These are phyloP conservation scores for Micractinium sp. DNA, from an alignment of 139 green algal species.

Conservation along the genomic window DNA sequence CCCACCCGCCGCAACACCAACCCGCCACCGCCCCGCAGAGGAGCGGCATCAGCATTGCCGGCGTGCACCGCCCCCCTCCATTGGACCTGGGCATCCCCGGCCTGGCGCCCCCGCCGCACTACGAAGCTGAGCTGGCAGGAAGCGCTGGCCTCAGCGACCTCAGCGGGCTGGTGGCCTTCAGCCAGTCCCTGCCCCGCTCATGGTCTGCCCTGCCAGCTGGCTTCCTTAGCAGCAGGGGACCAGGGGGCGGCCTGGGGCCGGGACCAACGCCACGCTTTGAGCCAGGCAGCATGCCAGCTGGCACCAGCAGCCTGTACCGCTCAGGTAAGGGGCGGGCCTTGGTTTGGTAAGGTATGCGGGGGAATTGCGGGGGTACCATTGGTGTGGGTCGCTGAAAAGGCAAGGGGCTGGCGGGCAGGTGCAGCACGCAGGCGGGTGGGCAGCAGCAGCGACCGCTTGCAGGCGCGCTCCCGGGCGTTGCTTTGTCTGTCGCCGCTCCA, in stretches of 20 bases:
- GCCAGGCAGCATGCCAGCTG: neutral
- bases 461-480: no score
- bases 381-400: neutral
- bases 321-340: no score
- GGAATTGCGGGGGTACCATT: neutral
- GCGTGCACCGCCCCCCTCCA: neutral
- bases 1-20: neutral
- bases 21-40: neutral
- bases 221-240: neutral
- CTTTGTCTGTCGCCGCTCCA: neutral
- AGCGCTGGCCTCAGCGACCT: neutral
- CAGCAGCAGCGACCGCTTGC: no score
- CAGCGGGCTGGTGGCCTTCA: neutral
- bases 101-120: neutral
- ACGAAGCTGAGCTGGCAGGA: neutral
- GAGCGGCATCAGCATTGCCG: conserved; percentile 20
- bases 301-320: neutral
- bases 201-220: neutral
- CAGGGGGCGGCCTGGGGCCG: neutral
- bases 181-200: neutral
- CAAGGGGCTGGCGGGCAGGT: no score
- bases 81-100: conserved; percentile 14
- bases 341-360: neutral
- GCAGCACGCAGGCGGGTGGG: no score
- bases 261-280: neutral